Conservation (phyloP, 1,139 yeast genomes). For the Pichia cactophila region DNA sequence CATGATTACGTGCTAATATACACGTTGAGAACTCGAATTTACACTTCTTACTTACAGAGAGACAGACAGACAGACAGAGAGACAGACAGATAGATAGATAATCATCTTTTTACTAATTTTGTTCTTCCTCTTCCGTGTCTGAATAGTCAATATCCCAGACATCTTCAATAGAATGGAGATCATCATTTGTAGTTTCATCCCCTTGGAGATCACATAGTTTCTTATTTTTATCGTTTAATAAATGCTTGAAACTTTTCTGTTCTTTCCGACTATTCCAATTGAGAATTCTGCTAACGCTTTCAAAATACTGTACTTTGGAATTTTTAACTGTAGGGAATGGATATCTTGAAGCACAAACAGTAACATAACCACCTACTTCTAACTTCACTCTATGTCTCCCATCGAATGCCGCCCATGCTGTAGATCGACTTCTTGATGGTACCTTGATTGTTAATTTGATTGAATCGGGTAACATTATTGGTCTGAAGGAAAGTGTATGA, state of each 20-base stretch:
- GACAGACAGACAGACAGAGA: no score
- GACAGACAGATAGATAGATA: no score
- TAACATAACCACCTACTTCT: conserved; percentile 65
- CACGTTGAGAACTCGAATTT: no score
- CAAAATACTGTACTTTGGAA: conserved; percentile 70
- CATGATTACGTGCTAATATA: no score
- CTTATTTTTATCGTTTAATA: conserved; percentile 42
- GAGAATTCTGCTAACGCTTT: conserved; percentile 72
- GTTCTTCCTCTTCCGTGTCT: conserved; percentile 12
- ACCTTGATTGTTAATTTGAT: conserved; percentile 72
- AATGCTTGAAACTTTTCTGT: conserved; percentile 64
- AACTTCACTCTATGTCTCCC: conserved; percentile 73
- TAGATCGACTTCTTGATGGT: conserved; percentile 58
- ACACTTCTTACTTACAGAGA: no score
- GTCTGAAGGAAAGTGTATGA: conserved; percentile 81
- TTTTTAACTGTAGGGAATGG: conserved; percentile 83
- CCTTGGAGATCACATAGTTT: conserved; percentile 27
- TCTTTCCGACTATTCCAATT: conserved; percentile 83
- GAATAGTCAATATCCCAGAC: conserved; percentile 28
- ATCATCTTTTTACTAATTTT: no score
- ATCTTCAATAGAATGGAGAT: conserved; percentile 7
- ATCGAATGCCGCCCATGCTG: conserved; percentile 90
- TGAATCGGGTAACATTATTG: conserved; percentile 79
- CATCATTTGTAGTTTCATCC: conserved; percentile 12
- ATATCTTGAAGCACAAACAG: conserved; percentile 69